Percentiles rank a stretch among this genome's conserved stretches.
Conservation (phyloP, 1,284 basidiomycete genomes). For the Tilletia indica region DNA sequence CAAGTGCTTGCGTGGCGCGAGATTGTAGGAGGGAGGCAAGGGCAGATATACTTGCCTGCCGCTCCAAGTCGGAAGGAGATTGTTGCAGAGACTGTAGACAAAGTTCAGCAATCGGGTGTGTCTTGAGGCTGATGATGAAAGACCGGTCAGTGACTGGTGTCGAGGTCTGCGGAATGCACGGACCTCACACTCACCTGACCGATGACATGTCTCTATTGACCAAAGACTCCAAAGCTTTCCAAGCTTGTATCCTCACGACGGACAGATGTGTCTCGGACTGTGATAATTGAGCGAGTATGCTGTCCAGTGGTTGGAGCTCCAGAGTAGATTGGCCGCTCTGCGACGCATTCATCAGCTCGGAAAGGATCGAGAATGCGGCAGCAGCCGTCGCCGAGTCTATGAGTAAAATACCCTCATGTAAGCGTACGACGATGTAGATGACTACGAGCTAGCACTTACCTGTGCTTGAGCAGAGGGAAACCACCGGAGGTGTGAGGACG, state of each 20-base stretch:
- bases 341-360: constrained; percentile 7
- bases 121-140: not conserved
- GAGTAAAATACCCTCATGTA: too few species aligned
- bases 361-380: not conserved
- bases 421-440: too few species aligned
- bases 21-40: not conserved
- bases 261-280: not conserved
- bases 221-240: constrained; percentile 2
- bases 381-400: constrained; percentile 1
- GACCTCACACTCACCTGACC: too few species aligned
- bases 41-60: not conserved
- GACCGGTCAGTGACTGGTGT: not conserved
- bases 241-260: not conserved
- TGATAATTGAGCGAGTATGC: not conserved
- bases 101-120: not conserved
- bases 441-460: not conserved
- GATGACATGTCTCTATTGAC: not conserved
- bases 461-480: constrained; percentile 9
- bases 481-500: not conserved
- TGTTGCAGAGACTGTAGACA: not conserved
- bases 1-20: not conserved
- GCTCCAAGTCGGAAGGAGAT: not conserved
- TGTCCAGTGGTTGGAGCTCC: not conserved
- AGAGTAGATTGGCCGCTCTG: not conserved
- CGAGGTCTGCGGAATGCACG: not conserved